Percentiles rank a stretch among this genome's conserved stretches.
Conservation (phyloP, 1,284 basidiomycete genomes). For the Malassezia brasiliensis region DNA sequence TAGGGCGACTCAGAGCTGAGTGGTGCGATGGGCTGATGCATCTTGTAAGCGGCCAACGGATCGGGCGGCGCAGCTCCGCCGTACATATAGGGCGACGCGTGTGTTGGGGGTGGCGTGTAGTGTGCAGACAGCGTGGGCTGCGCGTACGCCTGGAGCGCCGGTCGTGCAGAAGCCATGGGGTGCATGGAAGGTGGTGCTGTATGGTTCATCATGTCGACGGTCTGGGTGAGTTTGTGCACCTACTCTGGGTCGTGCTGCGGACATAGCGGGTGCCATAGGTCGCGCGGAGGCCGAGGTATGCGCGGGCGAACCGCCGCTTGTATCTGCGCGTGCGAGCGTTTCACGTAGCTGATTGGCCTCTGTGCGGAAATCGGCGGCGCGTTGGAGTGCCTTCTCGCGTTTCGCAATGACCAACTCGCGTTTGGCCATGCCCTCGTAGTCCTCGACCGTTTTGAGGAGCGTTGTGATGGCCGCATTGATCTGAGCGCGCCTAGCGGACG, state of each 20-base stretch:
- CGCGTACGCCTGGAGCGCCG: not conserved
- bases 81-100: not conserved
- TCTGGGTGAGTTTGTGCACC: not conserved
- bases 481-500: conserved; percentile 24
- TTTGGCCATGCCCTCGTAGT: conserved; percentile 45
- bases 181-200: not conserved
- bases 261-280: not conserved
- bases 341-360: conserved; percentile 33
- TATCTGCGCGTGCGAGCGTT: conserved; percentile 11
- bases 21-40: conserved; percentile 21
- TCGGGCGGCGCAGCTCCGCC: conserved; percentile 9
- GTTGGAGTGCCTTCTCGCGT: conserved; percentile 40
- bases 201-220: not conserved
- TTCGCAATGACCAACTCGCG: conserved; percentile 42
- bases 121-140: not conserved
- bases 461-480: conserved; percentile 35
- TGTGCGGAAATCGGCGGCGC: conserved; percentile 34
- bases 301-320: not conserved
- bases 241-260: not conserved
- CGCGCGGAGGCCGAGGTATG: not conserved
- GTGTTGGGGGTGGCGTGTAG: not conserved
- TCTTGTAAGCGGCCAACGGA: conserved; percentile 39
- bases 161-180: not conserved
- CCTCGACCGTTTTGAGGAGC: conserved; percentile 41
- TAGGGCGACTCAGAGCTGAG: conserved; percentile 6